Evolutionary conservation across 2,329 filamentous ascomycete genomes (phyloP), one percentile per base, ranked within the genome.

Genomic region (Ophiosphaerella narmari): DNA sequence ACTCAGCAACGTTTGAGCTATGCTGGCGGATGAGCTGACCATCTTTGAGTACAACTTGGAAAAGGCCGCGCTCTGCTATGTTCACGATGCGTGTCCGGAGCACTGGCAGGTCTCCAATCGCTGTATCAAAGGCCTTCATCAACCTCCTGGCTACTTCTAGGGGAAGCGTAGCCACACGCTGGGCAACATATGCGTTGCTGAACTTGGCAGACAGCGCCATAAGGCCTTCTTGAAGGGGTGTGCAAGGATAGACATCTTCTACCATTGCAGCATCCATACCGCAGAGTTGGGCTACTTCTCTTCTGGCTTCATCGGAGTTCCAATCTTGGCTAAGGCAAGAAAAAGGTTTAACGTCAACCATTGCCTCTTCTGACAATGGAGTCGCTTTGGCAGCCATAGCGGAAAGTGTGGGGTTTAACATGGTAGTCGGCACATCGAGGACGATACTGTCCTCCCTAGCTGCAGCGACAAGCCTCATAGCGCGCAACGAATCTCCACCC

Each of bases 391-490:
- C 63, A 47, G 79, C 78, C 79, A 82, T 81, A 0, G 67, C 74
- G 1, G 76, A 63, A 4, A 80, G 65, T 7, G 66, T 74, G 21
- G 77, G 75, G 43, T 77, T 67, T 14, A 67, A 71, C 70, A 86
- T 85, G 47, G 85, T 80, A 23, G 82, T 77, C 2, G 80, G 78
- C 1, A 86, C 83, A 1, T 77, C 81, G 21, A 86, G 59, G 7
- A 74, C 71, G 42, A 82, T 64, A 0, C 77, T 78, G 21, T 78
- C 75, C 2, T 74, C 71, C 18, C 82, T 74, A 2, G 81, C 77
- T 45, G 80, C 79, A 9, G 80, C 76, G 0, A 85, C 83, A 0
- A 86, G 71, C 62, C 81, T 83, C 75, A 82, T 80, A 0, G 79
- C 79, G 33, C 77, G 74, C 43, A 81, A 73, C 0, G 79, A 81